Conservation (phyloP, 1,284 basidiomycete genomes). For the Melampsora occidentalis region DNA sequence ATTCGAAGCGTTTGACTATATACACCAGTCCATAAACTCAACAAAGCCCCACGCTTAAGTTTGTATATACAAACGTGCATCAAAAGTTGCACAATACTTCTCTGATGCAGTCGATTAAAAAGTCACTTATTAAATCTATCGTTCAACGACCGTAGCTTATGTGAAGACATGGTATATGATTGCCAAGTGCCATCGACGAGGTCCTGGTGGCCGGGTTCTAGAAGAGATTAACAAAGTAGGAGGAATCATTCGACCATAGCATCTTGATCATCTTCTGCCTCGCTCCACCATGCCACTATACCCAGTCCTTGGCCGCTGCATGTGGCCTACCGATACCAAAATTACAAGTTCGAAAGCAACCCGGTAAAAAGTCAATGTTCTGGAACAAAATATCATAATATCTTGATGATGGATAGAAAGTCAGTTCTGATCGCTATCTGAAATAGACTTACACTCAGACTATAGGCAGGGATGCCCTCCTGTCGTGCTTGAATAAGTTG, state of each 20-base stretch:
- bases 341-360: neutral
- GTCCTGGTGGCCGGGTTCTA: too few species aligned
- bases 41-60: too few species aligned
- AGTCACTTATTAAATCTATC: too few species aligned
- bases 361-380: neutral
- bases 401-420: neutral
- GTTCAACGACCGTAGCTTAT: too few species aligned
- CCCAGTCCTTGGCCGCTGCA: constrained; percentile 40
- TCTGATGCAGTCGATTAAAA: too few species aligned
- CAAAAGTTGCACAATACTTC: too few species aligned
- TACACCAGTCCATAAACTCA: too few species aligned
- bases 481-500: constrained; percentile 23
- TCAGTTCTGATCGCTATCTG: neutral
- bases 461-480: constrained; percentile 40
- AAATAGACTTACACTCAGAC: constrained; percentile 19
- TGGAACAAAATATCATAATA: neutral
- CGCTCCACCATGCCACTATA: constrained; percentile 39
- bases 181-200: too few species aligned
- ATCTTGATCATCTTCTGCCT: constrained; percentile 14
- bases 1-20: too few species aligned
- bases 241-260: neutral
- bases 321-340: constrained; percentile 14
- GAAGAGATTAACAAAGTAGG: too few species aligned
- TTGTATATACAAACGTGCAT: too few species aligned
- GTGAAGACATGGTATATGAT: too few species aligned